A percentile compares a stretch with the other conserved stretches of the same genome.
Conservation (phyloP, 495 filamentous ascomycete genomes). For the Hypomontagnella monticulosa region DNA sequence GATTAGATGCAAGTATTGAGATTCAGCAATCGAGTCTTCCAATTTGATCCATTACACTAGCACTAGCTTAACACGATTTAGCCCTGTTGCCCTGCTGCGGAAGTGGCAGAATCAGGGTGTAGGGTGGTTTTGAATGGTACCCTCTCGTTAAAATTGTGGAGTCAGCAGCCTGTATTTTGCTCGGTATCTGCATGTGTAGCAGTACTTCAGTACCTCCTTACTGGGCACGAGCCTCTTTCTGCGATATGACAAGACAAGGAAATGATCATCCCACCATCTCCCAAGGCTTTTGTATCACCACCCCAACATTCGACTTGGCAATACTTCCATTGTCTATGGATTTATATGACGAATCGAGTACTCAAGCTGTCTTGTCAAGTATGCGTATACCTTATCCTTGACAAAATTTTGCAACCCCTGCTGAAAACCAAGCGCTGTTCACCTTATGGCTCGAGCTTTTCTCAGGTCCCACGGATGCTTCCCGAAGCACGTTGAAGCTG, state of each 20-base stretch:
- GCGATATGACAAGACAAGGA: slow-evolving; percentile 4
- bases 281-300: slow-evolving; percentile 11
- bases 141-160: slow-evolving; percentile 11
- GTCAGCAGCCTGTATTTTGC: slow-evolving; percentile 10
- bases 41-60: no score
- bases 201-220: neutral
- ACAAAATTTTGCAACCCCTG: slow-evolving; percentile 18
- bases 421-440: slow-evolving; percentile 16
- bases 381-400: slow-evolving; percentile 12
- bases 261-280: slow-evolving; percentile 37
- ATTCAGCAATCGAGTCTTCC: no score
- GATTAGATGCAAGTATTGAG: no score
- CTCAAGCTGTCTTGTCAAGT: neutral
- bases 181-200: neutral
- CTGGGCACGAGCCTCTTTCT: slow-evolving; percentile 34
- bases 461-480: slow-evolving; percentile 33
- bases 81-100: slow-evolving; percentile 5
- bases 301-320: neutral
- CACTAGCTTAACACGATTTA: no score
- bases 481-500: slow-evolving; percentile 27
- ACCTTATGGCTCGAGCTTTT: slow-evolving; percentile 20
- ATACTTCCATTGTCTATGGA: neutral
- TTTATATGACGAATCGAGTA: neutral
- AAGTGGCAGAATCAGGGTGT: slow-evolving; percentile 8
- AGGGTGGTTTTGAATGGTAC: neutral